phyloP scores from a whole-genome alignment of 2,329 filamentous ascomycete species.

The Alternaria burnsii region DNA sequence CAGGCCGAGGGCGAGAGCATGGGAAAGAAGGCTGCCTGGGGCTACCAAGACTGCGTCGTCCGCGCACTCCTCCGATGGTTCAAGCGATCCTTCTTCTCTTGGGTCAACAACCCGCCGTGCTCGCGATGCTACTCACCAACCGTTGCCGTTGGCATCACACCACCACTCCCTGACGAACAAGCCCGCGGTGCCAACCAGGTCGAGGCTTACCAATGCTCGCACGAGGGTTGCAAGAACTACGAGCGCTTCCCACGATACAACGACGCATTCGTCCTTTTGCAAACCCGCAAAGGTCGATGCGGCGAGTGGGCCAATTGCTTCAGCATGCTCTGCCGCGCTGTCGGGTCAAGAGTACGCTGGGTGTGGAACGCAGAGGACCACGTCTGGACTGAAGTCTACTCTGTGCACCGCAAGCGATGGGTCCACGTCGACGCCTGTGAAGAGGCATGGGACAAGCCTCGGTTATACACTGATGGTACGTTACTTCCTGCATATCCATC shows the following conservation, averaged over 20 bases:
- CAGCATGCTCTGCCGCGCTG: conserved; percentile 94
- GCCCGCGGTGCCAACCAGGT: conserved; percentile 87
- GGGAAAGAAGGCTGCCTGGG: conserved; percentile 86
- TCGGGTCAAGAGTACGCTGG: conserved; percentile 92
- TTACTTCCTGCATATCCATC: conserved; percentile 17
- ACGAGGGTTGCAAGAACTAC: conserved; percentile 74
- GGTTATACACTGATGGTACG: conserved; percentile 85
- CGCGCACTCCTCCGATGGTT: conserved; percentile 94
- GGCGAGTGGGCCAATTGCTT: conserved; percentile 99
- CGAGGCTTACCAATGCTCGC: conserved; percentile 89
- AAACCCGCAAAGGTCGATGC: conserved; percentile 83
- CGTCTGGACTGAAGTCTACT: conserved; percentile 98
- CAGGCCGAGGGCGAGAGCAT: conserved; percentile 88
- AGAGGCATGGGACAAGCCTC: conserved; percentile 92
- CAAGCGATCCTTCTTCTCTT: conserved; percentile 92
- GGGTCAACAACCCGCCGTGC: conserved; percentile 95
- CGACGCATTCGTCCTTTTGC: conserved; percentile 90
- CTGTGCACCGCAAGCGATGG: conserved; percentile 91
- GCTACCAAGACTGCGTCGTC: conserved; percentile 96
- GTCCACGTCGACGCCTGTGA: conserved; percentile 97
- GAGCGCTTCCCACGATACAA: conserved; percentile 95
- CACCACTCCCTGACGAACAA: conserved; percentile 86
- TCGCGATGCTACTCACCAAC: conserved; percentile 83
- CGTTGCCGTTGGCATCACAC: conserved; percentile 80
- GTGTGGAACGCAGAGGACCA: conserved; percentile 98